Percentiles rank a stretch among this genome's conserved stretches.
These are phyloP conservation scores for Penicillium sp. DNA, from an alignment of 2,329 filamentous ascomycete species.

Conservation along the genomic window DNA sequence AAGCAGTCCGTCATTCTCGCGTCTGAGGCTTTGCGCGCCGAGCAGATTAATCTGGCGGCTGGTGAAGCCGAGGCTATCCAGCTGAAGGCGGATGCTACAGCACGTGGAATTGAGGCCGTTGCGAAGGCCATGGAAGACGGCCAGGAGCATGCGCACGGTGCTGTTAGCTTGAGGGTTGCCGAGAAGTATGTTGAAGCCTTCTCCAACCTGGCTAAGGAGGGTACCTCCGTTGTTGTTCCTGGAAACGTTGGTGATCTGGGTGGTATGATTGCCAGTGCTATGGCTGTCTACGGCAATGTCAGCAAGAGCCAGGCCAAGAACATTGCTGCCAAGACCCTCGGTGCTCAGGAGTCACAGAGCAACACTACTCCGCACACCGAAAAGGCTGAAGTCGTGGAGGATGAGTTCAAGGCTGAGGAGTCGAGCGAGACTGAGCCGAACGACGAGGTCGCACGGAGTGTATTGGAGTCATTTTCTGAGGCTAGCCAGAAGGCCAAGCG, in stretches of 20 bases:
- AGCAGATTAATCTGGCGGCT: constrained; percentile 88
- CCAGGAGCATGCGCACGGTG: constrained; percentile 73
- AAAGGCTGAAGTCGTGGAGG: constrained; percentile 18
- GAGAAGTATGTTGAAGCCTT: constrained; percentile 99
- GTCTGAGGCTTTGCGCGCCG: constrained; percentile 83
- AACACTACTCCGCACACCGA: constrained; percentile 14
- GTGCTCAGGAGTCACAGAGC: constrained; percentile 23
- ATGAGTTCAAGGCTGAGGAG: constrained; percentile 8
- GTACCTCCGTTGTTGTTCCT: constrained; percentile 91
- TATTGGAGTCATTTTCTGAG: background rate
- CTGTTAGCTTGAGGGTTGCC: constrained; percentile 83
- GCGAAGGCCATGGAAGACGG: constrained; percentile 73
- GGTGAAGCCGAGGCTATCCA: constrained; percentile 95
- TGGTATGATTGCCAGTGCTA: constrained; percentile 92
- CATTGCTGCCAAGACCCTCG: constrained; percentile 48
- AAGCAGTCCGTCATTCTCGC: constrained; percentile 97
- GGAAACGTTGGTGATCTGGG: constrained; percentile 96
- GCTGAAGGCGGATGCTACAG: constrained; percentile 82
- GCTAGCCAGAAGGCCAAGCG: background rate
- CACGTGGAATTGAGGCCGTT: constrained; percentile 83
- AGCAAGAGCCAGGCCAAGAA: constrained; percentile 73
- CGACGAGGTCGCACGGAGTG: background rate
- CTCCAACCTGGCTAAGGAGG: constrained; percentile 86
- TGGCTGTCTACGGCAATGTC: constrained; percentile 94
- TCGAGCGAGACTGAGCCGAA: background rate